A percentile compares a stretch with the other conserved stretches of the same genome.
Conservation (phyloP, 2,329 filamentous ascomycete genomes). For the Metarhizium guizhouense region DNA sequence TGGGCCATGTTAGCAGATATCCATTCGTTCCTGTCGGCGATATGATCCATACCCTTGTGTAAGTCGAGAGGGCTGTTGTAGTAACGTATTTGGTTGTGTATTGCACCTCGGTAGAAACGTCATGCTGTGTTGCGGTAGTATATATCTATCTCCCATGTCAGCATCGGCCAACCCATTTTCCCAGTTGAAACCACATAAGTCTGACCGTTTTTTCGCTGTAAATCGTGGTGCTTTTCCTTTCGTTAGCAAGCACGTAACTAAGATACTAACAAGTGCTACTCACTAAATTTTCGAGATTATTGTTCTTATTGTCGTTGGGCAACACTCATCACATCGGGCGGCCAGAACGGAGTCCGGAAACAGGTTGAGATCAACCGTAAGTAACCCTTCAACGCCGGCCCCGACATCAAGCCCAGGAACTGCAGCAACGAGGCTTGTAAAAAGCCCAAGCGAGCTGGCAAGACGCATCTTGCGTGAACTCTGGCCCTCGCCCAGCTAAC, state of each 20-base stretch:
- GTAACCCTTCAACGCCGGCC: background rate
- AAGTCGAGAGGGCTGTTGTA: slow-evolving; percentile 9
- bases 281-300: slow-evolving; percentile 3
- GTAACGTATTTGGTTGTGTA: slow-evolving; percentile 12
- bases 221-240: slow-evolving; percentile 1
- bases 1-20: slow-evolving; percentile 1
- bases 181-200: background rate
- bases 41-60: slow-evolving; percentile 7
- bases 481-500: background rate
- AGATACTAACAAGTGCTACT: background rate
- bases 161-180: background rate
- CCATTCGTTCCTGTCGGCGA: background rate
- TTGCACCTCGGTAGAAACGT: slow-evolving; percentile 12
- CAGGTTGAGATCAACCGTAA: background rate
- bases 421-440: background rate
- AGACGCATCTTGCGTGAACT: background rate
- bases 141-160: slow-evolving; percentile 4
- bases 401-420: background rate
- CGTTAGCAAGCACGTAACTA: background rate
- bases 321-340: slow-evolving; percentile 1
- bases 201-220: slow-evolving; percentile 5
- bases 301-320: slow-evolving; percentile 3
- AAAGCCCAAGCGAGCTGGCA: background rate
- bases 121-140: slow-evolving; percentile 9
- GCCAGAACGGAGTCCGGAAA: slow-evolving; percentile 3